Base-by-base conservation (phyloP, 2,329 filamentous ascomycete genomes). In the Phaeomoniella chlamydospora region DNA sequence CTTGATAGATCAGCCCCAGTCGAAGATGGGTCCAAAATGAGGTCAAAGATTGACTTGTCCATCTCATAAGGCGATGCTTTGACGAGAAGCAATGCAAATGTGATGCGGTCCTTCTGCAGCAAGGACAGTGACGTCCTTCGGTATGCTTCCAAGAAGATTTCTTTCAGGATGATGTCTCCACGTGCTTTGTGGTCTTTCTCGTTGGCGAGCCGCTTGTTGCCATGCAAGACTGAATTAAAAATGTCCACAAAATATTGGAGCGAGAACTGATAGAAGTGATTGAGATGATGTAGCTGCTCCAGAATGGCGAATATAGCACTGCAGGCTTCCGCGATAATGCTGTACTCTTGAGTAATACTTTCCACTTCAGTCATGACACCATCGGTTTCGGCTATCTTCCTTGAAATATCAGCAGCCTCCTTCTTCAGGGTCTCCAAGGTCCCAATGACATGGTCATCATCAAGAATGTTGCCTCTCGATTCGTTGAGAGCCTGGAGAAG, bases 191-290 rank as follows among this genome's bases (percentile, higher is more conserved):
- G 74, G 44, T 90, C 79, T 18, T 72, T 77, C 56, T 80, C 76
- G 40, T 66, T 69, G 14, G 72, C 70, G 35, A 90, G 67, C 40
- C 75, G 76, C 50, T 79, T 77, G 57, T 92, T 92, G 39, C 75
- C 72, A 47, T 80, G 80, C 29, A 98, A 70, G 5, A 98, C 90
- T 4, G 80, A 76, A 54, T 93, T 83, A 72, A 98, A 98, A 48
- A 98, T 98, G 55, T 94, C 83, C 37, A 94, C 73, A 62, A 98
- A 98, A 62, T 94, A 98, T 58, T 94, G 87, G 40, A 98, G 70
- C 26, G 90, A 98, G 68, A 98, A 98, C 56, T 96, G 92, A 59
- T 98, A 98, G 62, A 96, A 96, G 66, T 96, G 90, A 57, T 98
- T 94, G 56, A 98, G 78, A 54, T 94, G 92, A 59, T 96, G 88